Base-by-base conservation (phyloP, 306 rosid genomes). In the Acacia acuminata region DNA sequence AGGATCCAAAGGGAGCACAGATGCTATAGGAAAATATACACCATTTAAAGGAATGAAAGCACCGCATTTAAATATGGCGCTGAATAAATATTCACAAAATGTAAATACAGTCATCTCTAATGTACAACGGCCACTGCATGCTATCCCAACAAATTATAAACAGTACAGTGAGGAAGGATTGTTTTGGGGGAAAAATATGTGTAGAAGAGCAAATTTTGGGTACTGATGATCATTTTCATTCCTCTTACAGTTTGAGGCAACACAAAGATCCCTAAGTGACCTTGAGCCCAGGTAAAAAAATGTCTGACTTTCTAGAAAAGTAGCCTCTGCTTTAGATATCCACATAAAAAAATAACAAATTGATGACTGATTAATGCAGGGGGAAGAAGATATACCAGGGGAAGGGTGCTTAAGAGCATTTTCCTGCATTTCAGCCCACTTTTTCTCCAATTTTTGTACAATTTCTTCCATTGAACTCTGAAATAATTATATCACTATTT, bases 351-450 rank as follows among this genome's bases (percentile, higher is more conserved):
- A 17, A 36, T 44, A 10, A 73, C 51, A 71, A 7, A 61, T 58
- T 58, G 65, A 58, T 8, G 27, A 58, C 10, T 58, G 17, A 61
- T n/a, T 10, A 32, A 34, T 15, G 17, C 11, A 11, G 40, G 16
- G 44, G 38, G 9, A 51, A 73, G 44, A 20, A 40, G n/a, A 68
- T 40, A 22, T 43, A 87, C 97, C 99, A 80, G 98, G 97, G 68
- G 94, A 83, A 75, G 97, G 99, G 81, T 89, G 96, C 82, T 88
- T 84, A 44, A 91, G 87, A 1, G 96, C 90, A 66, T 75, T 82
- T 61, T 92, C 94, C 89, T 94, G 97, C 83, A 91, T 65, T 75
- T 81, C 81, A 56, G 84, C 81, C 99, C 98, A 96, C 64, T 80
- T 89, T 82, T 86, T 81, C 85, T 93, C 97, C 84, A 93, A 89